Base-by-base conservation (phyloP, 2,329 filamentous ascomycete genomes). In the Neurospora sp. region DNA sequence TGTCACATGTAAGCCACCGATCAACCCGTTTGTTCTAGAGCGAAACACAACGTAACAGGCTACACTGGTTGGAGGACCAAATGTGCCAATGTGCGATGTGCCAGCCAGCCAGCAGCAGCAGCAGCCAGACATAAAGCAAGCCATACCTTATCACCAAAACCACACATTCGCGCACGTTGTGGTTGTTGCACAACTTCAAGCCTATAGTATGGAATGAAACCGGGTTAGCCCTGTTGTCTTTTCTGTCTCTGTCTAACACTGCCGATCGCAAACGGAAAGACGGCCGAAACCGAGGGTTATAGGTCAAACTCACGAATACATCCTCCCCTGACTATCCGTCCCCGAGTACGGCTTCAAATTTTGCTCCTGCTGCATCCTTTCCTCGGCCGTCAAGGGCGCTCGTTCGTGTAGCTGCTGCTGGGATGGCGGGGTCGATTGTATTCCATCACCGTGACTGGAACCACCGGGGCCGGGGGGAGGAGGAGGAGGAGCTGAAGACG, bases 111-210 rank as follows among this genome's bases (percentile, higher is more conserved):
- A 23, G 19, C 23, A 28, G 23, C 43, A 33, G 28, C n/a, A 52
- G 43, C 28, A 36, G 52, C 12, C 52, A 62, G 15, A 62, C 3
- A 17, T 36, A 36, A 62, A 62, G 52, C 52, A 62, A 62, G 52
- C 52, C 41, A 68, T 82, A 96, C 92, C 87, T 98, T 99, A 83
- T 99, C 96, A 72, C 96, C 96, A 82, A 98, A 99, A 8, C 96
- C 96, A 82, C 96, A 99, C 96, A 98, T 98, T 72, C 96, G 92
- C 74, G 96, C 96, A 76, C 96, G 89, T 76, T 92, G 86, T 67
- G 96, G 96, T 80, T 98, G 93, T 82, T 99, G 96, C 74, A 92
- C 89, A 71, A 97, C 92, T 74, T 90, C 84, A 67, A 97, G 86
- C 72, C 89, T 91, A 74, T 71, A 67, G 68, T 68, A 65, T 46